phyloP scores from a whole-genome alignment of 768 basidiomycete genomes.

The Lactarius hatsudake region DNA sequence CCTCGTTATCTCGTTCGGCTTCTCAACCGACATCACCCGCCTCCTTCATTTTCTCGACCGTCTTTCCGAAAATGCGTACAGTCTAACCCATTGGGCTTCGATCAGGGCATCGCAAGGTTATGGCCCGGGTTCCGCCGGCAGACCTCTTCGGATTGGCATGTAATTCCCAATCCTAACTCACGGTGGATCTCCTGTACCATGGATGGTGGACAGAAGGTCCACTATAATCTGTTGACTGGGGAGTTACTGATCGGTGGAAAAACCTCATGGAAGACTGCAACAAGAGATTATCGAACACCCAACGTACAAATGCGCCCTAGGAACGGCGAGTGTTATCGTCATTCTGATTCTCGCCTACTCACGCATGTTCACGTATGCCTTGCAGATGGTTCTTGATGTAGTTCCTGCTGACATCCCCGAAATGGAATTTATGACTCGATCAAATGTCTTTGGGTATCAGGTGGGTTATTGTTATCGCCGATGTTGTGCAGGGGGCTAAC shows the following conservation, averaged over 20 bases:
- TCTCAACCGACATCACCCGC: neutral
- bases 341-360: neutral
- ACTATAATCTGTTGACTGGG: constrained; percentile 5
- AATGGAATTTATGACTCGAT: neutral
- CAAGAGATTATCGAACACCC: constrained; percentile 4
- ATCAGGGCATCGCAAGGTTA: neutral
- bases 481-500: too few relatives aligned
- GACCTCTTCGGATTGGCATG: neutral
- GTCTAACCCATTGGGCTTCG: neutral
- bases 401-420: too few relatives aligned
- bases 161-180: neutral
- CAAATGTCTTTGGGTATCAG: neutral
- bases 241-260: constrained; percentile 8
- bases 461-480: too few relatives aligned
- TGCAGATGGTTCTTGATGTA: too few relatives aligned
- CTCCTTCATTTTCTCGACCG: constrained; percentile 2
- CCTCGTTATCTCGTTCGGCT: neutral
- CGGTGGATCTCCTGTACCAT: constrained; percentile 5
- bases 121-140: neutral
- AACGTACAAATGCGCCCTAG: constrained; percentile 6
- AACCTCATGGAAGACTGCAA: constrained; percentile 2
- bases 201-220: neutral
- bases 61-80: neutral
- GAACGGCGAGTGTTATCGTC: neutral
- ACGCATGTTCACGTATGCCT: too few relatives aligned